Evolutionary conservation across 176 grass and related monocot species (phyloP).

Genomic region (Cenchrus americanus): DNA sequence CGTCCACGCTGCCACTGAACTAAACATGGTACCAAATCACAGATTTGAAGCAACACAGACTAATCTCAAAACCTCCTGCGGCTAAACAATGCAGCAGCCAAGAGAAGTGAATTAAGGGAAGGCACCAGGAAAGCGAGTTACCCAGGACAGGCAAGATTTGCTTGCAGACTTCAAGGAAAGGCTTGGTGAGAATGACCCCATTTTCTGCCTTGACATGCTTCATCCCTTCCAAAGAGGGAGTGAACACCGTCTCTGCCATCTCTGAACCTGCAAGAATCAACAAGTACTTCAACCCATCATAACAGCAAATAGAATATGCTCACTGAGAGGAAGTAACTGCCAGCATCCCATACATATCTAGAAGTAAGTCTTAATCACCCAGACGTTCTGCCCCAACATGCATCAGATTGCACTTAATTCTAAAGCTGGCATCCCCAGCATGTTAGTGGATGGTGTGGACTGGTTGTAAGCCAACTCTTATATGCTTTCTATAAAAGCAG

Average conservation of each 20-base stretch:
- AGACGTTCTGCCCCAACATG: not conserved
- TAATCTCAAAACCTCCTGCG: constrained; percentile 22
- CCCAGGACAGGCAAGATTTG: constrained; percentile 88
- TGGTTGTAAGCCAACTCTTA: too few species aligned
- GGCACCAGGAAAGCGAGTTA: constrained; percentile 24
- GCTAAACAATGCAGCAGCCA: constrained; percentile 8
- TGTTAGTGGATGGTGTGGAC: too few species aligned
- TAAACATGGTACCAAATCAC: not conserved
- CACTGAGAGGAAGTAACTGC: not conserved
- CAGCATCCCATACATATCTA: constrained; percentile 11
- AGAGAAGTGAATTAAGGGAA: constrained; percentile 9
- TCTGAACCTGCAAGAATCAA: constrained; percentile 45
- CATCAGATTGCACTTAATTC: constrained; percentile 1
- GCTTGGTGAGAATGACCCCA: constrained; percentile 83
- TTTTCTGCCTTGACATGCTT: constrained; percentile 87
- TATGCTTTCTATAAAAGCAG: too few species aligned
- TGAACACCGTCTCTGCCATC: constrained; percentile 88
- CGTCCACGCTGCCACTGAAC: not conserved
- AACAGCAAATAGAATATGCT: not conserved
- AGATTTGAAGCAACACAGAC: not conserved
- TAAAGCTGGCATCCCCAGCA: too few species aligned
- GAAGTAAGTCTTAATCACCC: not conserved
- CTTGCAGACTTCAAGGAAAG: constrained; percentile 96
- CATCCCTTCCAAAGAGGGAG: constrained; percentile 93
- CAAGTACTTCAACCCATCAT: not conserved